A percentile compares a stretch with the other conserved stretches of the same genome.
Conservation (phyloP, 2,329 filamentous ascomycete genomes). For the Raffaelea ambrosiae region DNA sequence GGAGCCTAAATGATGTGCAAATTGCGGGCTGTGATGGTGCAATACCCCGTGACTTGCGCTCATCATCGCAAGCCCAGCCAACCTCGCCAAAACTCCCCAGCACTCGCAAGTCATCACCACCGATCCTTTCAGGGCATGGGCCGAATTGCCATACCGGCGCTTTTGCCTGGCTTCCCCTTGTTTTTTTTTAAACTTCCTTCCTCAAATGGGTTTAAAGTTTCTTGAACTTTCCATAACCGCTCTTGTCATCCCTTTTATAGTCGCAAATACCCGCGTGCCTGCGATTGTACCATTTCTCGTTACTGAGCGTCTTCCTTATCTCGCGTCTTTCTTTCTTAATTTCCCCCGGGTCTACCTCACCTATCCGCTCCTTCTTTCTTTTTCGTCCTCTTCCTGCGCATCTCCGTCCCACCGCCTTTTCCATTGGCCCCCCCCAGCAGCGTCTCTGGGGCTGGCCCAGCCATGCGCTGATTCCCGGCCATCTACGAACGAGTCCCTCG, state of each 20-base stretch:
- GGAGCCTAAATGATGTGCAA: constrained; percentile 29
- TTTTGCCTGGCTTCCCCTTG: constrained; percentile 1
- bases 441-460: constrained; percentile 2
- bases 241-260: background rate
- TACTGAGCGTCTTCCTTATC: background rate
- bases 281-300: background rate
- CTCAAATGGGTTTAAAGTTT: too few species aligned
- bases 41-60: constrained; percentile 48
- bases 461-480: constrained; percentile 5
- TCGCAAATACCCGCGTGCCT: background rate
- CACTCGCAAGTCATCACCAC: background rate
- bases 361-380: background rate
- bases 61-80: constrained; percentile 5
- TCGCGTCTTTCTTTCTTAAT: background rate
- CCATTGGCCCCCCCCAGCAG: background rate
- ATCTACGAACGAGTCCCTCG: constrained; percentile 9
- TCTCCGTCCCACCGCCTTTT: background rate
- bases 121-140: background rate
- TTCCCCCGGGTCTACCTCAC: background rate
- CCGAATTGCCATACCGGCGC: background rate
- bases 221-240: background rate
- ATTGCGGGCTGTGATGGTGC: constrained; percentile 43
- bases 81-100: background rate
- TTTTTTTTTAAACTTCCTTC: constrained; percentile 2
- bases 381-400: background rate